These are phyloP conservation scores for Nitzschia inconspicua DNA, from an alignment of 108 stramenopile species.

Conservation along the genomic window DNA sequence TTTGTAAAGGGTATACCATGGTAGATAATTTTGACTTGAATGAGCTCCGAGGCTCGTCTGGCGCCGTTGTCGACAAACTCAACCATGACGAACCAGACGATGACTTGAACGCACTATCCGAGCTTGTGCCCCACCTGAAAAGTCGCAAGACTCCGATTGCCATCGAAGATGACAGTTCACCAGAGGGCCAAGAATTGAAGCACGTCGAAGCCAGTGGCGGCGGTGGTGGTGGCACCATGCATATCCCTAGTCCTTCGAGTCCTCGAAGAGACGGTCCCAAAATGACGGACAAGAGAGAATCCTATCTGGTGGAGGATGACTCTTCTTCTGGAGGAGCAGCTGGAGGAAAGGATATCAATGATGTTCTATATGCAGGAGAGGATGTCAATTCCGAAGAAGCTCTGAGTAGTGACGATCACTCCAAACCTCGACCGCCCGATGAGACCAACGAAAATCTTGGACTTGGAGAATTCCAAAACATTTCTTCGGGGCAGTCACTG, in stretches of 20 bases:
- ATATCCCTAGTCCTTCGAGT: not conserved
- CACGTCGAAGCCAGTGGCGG: not conserved
- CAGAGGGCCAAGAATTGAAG: no score
- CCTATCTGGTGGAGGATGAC: constrained; percentile 12
- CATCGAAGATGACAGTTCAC: no score
- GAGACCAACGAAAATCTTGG: constrained; percentile 15
- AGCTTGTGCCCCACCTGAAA: constrained; percentile 57
- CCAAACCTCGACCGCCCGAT: constrained; percentile 11
- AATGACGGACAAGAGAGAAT: not conserved
- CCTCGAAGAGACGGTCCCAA: not conserved
- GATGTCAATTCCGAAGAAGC: constrained; percentile 25
- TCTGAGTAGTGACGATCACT: constrained; percentile 15
- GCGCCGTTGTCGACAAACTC: constrained; percentile 4
- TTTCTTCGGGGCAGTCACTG: constrained; percentile 55
- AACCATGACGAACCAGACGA: constrained; percentile 29
- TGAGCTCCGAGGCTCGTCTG: constrained; percentile 20
- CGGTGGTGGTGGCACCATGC: not conserved
- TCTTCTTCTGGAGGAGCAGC: constrained; percentile 9
- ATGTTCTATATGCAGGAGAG: constrained; percentile 22
- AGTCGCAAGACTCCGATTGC: constrained; percentile 16
- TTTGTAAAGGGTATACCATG: not conserved
- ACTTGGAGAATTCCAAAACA: constrained; percentile 20
- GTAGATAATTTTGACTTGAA: constrained; percentile 24
- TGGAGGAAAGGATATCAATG: constrained; percentile 17
- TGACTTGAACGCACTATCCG: constrained; percentile 53